Conservation (phyloP, 768 basidiomycete genomes). For the Gymnopilus junonius region DNA sequence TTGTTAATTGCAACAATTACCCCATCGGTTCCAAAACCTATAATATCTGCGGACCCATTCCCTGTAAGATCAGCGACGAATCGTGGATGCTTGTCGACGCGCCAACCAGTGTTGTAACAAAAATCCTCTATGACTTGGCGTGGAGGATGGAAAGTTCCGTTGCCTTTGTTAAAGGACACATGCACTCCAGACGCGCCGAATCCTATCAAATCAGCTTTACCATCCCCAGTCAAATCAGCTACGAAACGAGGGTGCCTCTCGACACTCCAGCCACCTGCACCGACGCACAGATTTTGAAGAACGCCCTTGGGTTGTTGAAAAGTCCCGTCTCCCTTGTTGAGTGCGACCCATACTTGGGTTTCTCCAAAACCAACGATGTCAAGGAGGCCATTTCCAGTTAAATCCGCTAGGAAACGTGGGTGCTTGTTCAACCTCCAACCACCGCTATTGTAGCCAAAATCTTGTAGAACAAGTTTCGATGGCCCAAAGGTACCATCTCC, state of each 20-base stretch:
- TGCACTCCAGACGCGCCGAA: slow-evolving; percentile 16
- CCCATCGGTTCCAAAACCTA: slow-evolving; percentile 1
- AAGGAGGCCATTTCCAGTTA: neutral
- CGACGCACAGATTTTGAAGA: neutral
- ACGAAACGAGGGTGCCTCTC: slow-evolving; percentile 21
- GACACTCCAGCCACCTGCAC: slow-evolving; percentile 11
- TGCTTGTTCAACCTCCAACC: slow-evolving; percentile 8
- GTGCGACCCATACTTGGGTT: neutral
- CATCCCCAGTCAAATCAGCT: slow-evolving; percentile 14
- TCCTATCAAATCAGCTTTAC: slow-evolving; percentile 16
- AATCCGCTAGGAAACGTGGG: slow-evolving; percentile 7
- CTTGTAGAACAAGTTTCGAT: neutral
- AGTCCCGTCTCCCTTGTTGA: slow-evolving; percentile 4
- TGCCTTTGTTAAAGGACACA: slow-evolving; percentile 13
- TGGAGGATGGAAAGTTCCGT: neutral
- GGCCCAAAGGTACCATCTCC: slow-evolving; percentile 1
- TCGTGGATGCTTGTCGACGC: neutral
- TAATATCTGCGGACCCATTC: slow-evolving; percentile 1
- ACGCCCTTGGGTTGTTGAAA: neutral
- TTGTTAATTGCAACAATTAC: slow-evolving; percentile 8
- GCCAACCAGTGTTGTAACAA: neutral
- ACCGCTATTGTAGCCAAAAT: slow-evolving; percentile 2
- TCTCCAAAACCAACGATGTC: slow-evolving; percentile 6
- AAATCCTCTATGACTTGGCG: neutral
- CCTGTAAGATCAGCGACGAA: slow-evolving; percentile 9